Conservation (phyloP, 441 rosid genomes). For the Lagerstroemia fauriei region DNA sequence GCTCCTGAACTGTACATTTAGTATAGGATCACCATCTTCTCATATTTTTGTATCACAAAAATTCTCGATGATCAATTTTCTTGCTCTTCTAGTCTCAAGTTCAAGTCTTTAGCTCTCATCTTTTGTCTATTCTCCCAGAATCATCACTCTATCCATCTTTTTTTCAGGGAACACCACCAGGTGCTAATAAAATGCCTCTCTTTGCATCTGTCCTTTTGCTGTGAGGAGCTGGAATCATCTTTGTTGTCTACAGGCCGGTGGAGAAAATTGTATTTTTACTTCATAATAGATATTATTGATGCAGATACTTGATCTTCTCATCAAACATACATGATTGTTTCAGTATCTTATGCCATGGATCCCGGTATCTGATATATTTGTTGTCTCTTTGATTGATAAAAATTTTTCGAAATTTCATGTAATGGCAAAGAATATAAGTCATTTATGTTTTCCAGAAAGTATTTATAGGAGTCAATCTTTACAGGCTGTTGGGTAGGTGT, state of each 20-base stretch:
- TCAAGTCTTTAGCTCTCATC: no score
- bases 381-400: not conserved
- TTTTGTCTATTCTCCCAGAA: no score
- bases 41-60: no score
- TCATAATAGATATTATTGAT: constrained; percentile 39
- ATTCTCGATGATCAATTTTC: no score
- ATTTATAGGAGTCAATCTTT: not conserved
- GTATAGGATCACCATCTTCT: no score
- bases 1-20: no score
- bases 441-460: not conserved
- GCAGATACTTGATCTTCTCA: constrained; percentile 46
- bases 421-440: not conserved
- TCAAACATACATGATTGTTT: constrained; percentile 53
- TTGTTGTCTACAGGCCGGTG: constrained; percentile 48
- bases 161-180: constrained; percentile 61
- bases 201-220: constrained; percentile 50
- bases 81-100: no score
- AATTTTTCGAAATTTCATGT: not conserved
- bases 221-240: constrained; percentile 64
- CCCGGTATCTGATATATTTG: constrained; percentile 40
- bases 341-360: constrained; percentile 60
- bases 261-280: constrained; percentile 47
- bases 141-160: not conserved
- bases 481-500: constrained; percentile 72
- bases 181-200: constrained; percentile 52